A percentile compares a stretch with the other conserved stretches of the same genome.
Conservation (phyloP, 257 asterid genomes). For the Primulina huaijiensis region DNA sequence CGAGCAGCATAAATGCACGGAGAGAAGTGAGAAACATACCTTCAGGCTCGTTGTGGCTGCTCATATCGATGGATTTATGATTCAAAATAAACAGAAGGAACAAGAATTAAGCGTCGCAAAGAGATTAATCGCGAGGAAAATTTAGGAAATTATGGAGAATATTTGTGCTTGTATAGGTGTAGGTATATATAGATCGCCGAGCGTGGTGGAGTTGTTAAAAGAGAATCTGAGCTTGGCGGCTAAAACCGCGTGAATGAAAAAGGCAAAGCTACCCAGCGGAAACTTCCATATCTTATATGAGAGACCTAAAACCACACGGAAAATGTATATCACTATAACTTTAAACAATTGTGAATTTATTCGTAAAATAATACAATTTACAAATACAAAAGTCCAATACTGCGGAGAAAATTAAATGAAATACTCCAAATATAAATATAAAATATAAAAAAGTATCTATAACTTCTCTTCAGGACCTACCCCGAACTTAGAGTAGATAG, state of each 20-base stretch:
- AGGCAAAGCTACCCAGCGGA: not conserved
- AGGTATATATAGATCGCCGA: not conserved
- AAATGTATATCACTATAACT: too few species aligned
- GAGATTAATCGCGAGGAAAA: too few species aligned
- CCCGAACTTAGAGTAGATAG: too few species aligned
- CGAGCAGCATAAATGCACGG: not conserved
- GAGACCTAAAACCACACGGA: not conserved
- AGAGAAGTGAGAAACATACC: constrained; percentile 11
- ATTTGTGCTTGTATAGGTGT: not conserved
- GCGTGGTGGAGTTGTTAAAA: not conserved
- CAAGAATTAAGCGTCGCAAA: not conserved
- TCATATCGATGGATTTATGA: constrained; percentile 25
- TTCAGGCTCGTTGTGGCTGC: constrained; percentile 30
- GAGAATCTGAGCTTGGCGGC: not conserved
- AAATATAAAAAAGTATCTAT: too few species aligned
- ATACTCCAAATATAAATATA: too few species aligned
- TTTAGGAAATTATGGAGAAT: not conserved
- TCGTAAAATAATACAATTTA: too few species aligned
- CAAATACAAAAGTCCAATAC: too few species aligned
- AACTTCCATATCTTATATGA: not conserved
- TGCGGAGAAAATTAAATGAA: too few species aligned
- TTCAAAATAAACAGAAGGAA: not conserved
- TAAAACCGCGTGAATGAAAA: not conserved
- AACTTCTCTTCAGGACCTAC: too few species aligned
- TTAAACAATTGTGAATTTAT: too few species aligned